A percentile compares a stretch with the other conserved stretches of the same genome.
Evolutionary conservation across 371 early-diverging fungal genomes (phyloP).

Genomic region (Actinomortierella ambigua): DNA sequence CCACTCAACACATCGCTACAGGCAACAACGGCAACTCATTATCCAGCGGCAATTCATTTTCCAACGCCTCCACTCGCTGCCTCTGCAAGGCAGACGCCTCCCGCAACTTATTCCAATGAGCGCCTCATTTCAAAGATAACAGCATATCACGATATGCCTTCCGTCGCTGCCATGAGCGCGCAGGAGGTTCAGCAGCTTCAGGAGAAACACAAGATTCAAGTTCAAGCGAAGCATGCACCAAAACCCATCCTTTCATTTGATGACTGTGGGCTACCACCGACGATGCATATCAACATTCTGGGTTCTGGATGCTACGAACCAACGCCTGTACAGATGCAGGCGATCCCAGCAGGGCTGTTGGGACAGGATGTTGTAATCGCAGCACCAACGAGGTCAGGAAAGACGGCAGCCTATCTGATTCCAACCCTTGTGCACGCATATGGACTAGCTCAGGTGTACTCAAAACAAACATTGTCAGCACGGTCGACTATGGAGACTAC

Average conservation of each 20-base stretch:
- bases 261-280: conserved; percentile 52
- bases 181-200: conserved; percentile 46
- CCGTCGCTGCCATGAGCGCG: conserved; percentile 35
- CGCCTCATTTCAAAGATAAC: conserved; percentile 51
- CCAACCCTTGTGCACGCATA: conserved; percentile 59
- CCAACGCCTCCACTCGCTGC: background rate
- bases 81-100: background rate
- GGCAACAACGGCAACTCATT: background rate
- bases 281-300: conserved; percentile 48
- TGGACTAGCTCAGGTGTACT: conserved; percentile 49
- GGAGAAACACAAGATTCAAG: conserved; percentile 49
- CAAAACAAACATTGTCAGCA: conserved; percentile 22
- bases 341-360: conserved; percentile 65
- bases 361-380: conserved; percentile 73
- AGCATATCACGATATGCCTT: conserved; percentile 52
- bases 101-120: conserved; percentile 20
- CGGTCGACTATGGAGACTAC: no score
- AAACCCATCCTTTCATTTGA: conserved; percentile 56
- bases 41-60: background rate
- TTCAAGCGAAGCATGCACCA: conserved; percentile 55
- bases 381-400: conserved; percentile 74
- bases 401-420: conserved; percentile 60
- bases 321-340: conserved; percentile 69
- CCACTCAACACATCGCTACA: background rate
- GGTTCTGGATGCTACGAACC: conserved; percentile 52